Base-by-base conservation (phyloP, 371 early-diverging fungal genomes). In the Amoeboaphelidium protococcarum region DNA sequence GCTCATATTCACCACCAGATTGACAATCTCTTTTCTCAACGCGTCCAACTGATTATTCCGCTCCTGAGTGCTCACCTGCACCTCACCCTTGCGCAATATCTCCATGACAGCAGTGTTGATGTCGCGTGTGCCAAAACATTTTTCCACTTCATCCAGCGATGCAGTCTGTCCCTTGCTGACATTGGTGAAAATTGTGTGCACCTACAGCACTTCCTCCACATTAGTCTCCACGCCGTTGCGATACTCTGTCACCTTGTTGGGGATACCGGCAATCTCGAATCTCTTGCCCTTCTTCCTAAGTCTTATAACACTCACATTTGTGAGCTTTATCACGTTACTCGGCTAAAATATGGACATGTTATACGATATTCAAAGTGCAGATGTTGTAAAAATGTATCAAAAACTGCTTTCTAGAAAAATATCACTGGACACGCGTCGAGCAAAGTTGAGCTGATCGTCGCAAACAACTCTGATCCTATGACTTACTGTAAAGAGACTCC, bases 171-270 rank as follows among this genome's bases (percentile, higher is more conserved):
- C 95, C 61, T 92, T 92, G 23, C 88, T 86, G 16, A 94, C 95
- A 57, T 94, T 96, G 42, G 73, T 52, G 62, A 88, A 96, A 2
- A 96, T 76, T 46, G 67, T 72, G 63, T 83, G 77, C 25, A 82
- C 83, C 58, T 96, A 95, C 46, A 96, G 62, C 25, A 96, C 91
- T 58, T 94, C 82, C 56, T 88, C 86, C 13, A 96, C 58, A 64
- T 96, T 88, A 26, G 85, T 89, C 53, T 91, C 92, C 82, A 88
- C 78, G 46, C 81, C 78, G 31, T 65, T 78, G 26, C 94, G 68
- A 85, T 87, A 95, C 60, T 95, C 91, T 55, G 82, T 62, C n/a
- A 91, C 89, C 65, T 96, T 94, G 73, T 96, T 96, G 59, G 88
- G 90, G 64, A 94, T 94, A 60, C 92, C 88, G 6, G 97, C 97